Percentiles rank a stretch among this genome's conserved stretches.
phyloP scores from a whole-genome alignment of 768 basidiomycete genomes.

The Astraeus odoratus region DNA sequence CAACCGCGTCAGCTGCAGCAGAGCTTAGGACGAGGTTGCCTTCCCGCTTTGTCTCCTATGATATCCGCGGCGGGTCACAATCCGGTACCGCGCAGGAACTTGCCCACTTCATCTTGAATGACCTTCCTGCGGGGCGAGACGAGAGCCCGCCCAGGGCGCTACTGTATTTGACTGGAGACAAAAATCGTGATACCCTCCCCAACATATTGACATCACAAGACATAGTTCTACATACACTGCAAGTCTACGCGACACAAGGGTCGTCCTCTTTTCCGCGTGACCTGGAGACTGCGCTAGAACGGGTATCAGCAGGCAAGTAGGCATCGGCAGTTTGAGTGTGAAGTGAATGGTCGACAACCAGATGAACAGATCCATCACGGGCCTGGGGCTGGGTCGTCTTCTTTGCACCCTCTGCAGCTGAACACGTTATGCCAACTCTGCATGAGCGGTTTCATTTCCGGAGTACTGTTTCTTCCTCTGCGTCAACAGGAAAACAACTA shows the following conservation, averaged over 20 bases:
- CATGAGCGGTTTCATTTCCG: slow-evolving; percentile 38
- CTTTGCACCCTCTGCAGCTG: slow-evolving; percentile 71
- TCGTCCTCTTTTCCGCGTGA: slow-evolving; percentile 44
- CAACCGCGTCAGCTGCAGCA: slow-evolving; percentile 46
- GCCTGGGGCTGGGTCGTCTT: slow-evolving; percentile 61
- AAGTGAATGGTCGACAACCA: background rate
- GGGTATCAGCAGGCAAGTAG: slow-evolving; percentile 19
- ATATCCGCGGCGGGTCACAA: slow-evolving; percentile 38
- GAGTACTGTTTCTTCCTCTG: background rate
- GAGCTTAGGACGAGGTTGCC: slow-evolving; percentile 32
- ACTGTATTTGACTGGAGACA: slow-evolving; percentile 82
- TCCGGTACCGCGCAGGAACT: slow-evolving; percentile 67
- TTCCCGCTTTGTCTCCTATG: slow-evolving; percentile 24
- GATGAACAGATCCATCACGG: background rate
- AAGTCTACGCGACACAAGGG: slow-evolving; percentile 67
- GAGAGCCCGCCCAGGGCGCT: slow-evolving; percentile 22
- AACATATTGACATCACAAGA: slow-evolving; percentile 39
- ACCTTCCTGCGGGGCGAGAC: slow-evolving; percentile 20
- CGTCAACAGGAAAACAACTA: background rate
- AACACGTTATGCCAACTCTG: slow-evolving; percentile 47
- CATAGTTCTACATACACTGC: slow-evolving; percentile 41
- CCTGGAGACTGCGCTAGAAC: slow-evolving; percentile 29
- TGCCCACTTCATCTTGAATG: slow-evolving; percentile 52
- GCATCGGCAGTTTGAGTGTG: background rate
- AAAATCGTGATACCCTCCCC: slow-evolving; percentile 66